Base-by-base conservation (phyloP, 768 basidiomycete species). In the Mycena rebaudengoi region DNA sequence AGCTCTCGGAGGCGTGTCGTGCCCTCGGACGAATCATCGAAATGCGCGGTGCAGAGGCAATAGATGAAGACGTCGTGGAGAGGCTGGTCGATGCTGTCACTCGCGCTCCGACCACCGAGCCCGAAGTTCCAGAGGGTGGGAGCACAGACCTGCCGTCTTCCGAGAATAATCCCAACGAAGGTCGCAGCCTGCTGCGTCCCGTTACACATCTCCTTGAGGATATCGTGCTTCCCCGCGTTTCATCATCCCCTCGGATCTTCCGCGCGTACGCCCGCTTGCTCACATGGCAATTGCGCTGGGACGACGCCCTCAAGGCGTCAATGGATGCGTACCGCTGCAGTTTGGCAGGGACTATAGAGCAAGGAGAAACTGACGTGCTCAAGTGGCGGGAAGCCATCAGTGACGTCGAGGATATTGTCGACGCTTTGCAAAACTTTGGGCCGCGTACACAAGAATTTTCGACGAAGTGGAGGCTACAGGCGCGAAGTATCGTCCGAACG, bases 11-110 rank as follows among this genome's bases (percentile, higher is more conserved):
- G 73, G 90, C 95, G 0, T 90, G 88, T 61, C 89, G 94, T 37
- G 97, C 96, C 0, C 82, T 95, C 21, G 84, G 85, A 0, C 89
- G 95, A 4, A 83, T 98, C 59, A 86, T 98, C 35, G 94, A 96
- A 85, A 88, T 73, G 86, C 88, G n/a, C 60, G 83, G 83, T 12
- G 86, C 84, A 7, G 80, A 82, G 12, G 82, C 84, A 29, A 86
- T 98, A 18, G 97, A 99, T 75, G 85, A 89, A 53, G 94, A 96
- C 37, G 94, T 98, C 6, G 80, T 99, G 10, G 94, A 96, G 61
- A 88, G 92, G 37, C 84, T 99, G 41, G 96, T 99, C 12, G 87
- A 91, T 69, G 94, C 93, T 26, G 95, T 94, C 65, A 93, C 91
- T 2, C 82, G 89, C 12, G 85, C 75, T 29, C 73, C 83, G 5